These are phyloP conservation scores for Solanum etuberosum DNA, from an alignment of 257 asterid genomes.

Conservation along the genomic window DNA sequence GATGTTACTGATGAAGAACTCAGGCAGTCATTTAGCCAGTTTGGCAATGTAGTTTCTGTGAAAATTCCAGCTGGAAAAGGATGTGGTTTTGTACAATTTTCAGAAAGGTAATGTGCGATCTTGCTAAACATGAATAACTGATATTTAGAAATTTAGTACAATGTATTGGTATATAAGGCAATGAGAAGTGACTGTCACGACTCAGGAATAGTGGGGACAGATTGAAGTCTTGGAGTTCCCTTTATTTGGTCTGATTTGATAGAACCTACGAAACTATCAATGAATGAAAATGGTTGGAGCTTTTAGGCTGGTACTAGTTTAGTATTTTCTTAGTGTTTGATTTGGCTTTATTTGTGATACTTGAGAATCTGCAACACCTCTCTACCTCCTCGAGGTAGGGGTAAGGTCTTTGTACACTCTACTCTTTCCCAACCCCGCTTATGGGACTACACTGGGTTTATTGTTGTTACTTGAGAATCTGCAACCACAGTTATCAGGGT, in stretches of 20 bases:
- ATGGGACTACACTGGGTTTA: not conserved
- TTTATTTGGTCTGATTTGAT: not conserved
- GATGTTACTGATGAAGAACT: slow-evolving; percentile 88
- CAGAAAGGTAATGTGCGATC: slow-evolving; percentile 37
- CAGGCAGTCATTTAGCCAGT: slow-evolving; percentile 59
- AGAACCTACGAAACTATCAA: not conserved
- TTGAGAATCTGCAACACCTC: not conserved
- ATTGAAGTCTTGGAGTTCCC: not conserved
- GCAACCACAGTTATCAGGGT: not conserved
- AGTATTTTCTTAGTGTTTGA: not conserved
- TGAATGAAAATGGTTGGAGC: not conserved
- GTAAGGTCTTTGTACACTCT: not conserved
- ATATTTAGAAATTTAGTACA: not conserved
- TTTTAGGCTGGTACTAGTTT: not conserved
- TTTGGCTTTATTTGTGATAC: not conserved
- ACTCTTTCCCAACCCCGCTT: not conserved
- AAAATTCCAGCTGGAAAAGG: slow-evolving; percentile 95
- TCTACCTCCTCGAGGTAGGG: not conserved
- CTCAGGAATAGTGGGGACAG: not conserved
- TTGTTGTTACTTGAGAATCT: not conserved
- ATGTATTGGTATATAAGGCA: not conserved
- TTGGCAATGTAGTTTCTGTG: slow-evolving; percentile 81
- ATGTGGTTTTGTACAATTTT: slow-evolving; percentile 91
- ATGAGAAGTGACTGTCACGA: not conserved
- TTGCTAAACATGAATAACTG: not conserved